These are phyloP conservation scores for Hygrocybe coccinea DNA, from an alignment of 768 basidiomycete genomes.

Conservation along the genomic window DNA sequence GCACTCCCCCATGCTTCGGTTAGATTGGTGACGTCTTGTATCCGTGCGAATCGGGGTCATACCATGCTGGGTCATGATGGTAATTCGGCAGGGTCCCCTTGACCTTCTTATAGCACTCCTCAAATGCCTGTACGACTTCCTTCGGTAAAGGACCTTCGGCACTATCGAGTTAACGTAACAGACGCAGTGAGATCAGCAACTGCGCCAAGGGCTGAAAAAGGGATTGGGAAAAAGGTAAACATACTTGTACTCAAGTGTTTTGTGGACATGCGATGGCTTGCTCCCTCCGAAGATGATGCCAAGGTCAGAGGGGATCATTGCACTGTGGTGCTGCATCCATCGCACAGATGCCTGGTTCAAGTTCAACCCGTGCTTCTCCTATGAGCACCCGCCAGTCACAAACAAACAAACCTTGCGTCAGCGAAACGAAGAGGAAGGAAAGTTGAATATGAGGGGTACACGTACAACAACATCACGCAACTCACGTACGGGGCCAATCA, in stretches of 20 bases:
- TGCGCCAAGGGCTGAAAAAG: too few relatives aligned
- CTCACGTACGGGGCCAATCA: constrained; percentile 34
- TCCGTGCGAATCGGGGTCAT: constrained; percentile 9
- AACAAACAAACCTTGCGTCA: too few relatives aligned
- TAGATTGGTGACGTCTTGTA: background rate
- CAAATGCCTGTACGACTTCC: constrained; percentile 43
- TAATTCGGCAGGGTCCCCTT: constrained; percentile 17
- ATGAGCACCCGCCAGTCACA: too few relatives aligned
- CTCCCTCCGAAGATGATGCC: constrained; percentile 47
- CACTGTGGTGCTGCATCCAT: constrained; percentile 50
- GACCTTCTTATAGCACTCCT: constrained; percentile 42
- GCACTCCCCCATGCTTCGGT: too few relatives aligned
- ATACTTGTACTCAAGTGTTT: constrained; percentile 14
- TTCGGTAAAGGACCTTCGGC: constrained; percentile 51
- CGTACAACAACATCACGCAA: constrained; percentile 37
- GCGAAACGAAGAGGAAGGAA: background rate
- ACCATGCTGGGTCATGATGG: constrained; percentile 12
- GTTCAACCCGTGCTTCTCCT: constrained; percentile 39
- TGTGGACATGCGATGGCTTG: constrained; percentile 30
- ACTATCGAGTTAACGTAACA: constrained; percentile 30
- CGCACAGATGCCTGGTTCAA: constrained; percentile 44
- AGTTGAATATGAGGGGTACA: too few relatives aligned
- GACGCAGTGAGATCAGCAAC: too few relatives aligned
- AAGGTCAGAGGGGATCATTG: constrained; percentile 32
- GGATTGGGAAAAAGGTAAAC: background rate